Evolutionary conservation across 768 basidiomycete species (phyloP).

Genomic region (Cyclocybe aegerita): DNA sequence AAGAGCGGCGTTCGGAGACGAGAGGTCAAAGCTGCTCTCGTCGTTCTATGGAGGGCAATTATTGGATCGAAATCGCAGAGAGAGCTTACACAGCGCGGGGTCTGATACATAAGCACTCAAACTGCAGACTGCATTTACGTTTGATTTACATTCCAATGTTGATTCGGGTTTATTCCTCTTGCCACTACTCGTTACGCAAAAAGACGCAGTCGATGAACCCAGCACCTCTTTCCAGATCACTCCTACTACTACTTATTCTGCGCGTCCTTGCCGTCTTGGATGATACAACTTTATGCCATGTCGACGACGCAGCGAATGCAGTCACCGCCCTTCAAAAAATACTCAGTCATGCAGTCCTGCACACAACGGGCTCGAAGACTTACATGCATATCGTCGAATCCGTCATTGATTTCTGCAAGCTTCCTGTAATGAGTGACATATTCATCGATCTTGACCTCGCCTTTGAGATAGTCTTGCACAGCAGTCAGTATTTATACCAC

Average conservation of each 20-base stretch:
- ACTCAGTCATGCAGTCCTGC: background rate
- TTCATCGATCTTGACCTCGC: constrained; percentile 88
- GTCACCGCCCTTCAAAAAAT: constrained; percentile 57
- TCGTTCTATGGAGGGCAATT: constrained; percentile 69
- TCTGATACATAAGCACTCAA: constrained; percentile 23
- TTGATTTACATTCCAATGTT: constrained; percentile 4
- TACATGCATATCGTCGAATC: constrained; percentile 97
- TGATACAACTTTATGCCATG: constrained; percentile 56
- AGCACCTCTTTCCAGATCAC: background rate
- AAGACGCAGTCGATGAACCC: too few species aligned
- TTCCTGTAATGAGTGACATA: constrained; percentile 88
- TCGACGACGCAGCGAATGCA: constrained; percentile 96
- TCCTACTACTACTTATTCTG: background rate
- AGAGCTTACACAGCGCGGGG: constrained; percentile 50
- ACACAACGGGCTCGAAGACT: constrained; percentile 31
- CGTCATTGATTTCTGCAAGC: constrained; percentile 76
- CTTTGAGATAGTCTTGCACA: constrained; percentile 66
- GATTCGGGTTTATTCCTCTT: background rate
- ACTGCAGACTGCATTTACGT: constrained; percentile 3
- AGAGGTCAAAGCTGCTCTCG: constrained; percentile 66
- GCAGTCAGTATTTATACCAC: background rate
- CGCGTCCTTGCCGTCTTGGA: background rate
- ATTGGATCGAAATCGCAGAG: constrained; percentile 50
- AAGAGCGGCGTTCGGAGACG: constrained; percentile 66
- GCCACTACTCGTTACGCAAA: background rate